Evolutionary conservation across 2,329 filamentous ascomycete species (phyloP).

Genomic region (Rachicladosporium sp.): DNA sequence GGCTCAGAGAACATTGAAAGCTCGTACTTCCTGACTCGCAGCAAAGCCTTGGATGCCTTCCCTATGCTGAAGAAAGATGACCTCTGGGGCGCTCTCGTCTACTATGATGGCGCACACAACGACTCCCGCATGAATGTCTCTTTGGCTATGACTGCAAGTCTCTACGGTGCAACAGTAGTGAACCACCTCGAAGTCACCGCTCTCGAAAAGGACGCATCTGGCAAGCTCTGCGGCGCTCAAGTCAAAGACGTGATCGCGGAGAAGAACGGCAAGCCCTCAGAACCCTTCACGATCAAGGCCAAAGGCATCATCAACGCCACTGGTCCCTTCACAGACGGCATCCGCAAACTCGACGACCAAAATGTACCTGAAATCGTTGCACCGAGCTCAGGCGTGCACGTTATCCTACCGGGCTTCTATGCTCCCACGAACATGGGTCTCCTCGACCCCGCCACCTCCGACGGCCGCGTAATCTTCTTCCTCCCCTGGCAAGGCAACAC

Average conservation of each 20-base stretch:
- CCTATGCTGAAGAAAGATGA: slow-evolving; percentile 76
- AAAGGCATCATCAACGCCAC: slow-evolving; percentile 82
- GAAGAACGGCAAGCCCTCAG: slow-evolving; percentile 47
- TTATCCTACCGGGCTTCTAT: slow-evolving; percentile 79
- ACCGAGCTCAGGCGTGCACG: slow-evolving; percentile 73
- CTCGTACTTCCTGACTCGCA: slow-evolving; percentile 77
- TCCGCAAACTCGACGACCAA: slow-evolving; percentile 73
- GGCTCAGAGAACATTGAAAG: slow-evolving; percentile 79
- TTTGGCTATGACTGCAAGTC: slow-evolving; percentile 74
- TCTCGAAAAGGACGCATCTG: slow-evolving; percentile 61
- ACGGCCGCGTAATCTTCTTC: slow-evolving; percentile 87
- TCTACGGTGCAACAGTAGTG: slow-evolving; percentile 71
- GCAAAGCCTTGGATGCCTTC: slow-evolving; percentile 75
- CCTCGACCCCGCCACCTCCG: slow-evolving; percentile 75
- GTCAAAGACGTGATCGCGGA: slow-evolving; percentile 59
- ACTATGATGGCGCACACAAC: slow-evolving; percentile 87
- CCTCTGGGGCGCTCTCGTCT: slow-evolving; percentile 70
- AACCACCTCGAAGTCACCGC: slow-evolving; percentile 74
- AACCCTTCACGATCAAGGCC: slow-evolving; percentile 60
- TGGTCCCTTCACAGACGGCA: slow-evolving; percentile 74
- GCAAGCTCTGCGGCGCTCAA: slow-evolving; percentile 60
- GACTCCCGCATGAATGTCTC: slow-evolving; percentile 89
- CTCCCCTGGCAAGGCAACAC: slow-evolving; percentile 88
- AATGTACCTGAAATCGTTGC: slow-evolving; percentile 65
- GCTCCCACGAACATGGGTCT: slow-evolving; percentile 76